Base-by-base conservation (phyloP, 1,139 yeast species). In the Geotrichum klebahnii region DNA sequence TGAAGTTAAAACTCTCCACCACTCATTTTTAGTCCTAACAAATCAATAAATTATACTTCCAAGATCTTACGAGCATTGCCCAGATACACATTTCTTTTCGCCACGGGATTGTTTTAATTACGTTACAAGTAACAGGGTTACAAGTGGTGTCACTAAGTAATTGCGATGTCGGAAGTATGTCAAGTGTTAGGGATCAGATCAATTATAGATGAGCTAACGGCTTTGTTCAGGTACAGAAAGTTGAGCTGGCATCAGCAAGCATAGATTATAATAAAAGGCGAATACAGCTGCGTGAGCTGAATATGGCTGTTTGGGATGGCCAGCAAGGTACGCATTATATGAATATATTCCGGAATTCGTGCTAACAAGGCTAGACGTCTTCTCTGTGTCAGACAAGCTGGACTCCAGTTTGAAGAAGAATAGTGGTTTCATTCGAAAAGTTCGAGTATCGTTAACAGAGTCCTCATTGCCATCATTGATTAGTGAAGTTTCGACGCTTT, bases 341-440 rank as follows among this genome's bases (percentile, higher is more conserved):
- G 12, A 17, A 16, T n/a, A 24, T 32, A n/a, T n/a, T 35, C 4
- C 20, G 17, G 29, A 9, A 12, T 19, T n/a, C 22, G 12, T 28
- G 19, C 17, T 26, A 20, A 31, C 32, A 12, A 28, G 3, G 5
- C 16, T 32, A 60, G 63, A 58, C 43, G 54, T 59, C n/a, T 59
- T 57, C 33, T 53, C 56, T 10, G 57, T 68, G 0, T 62, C 72
- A 1, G 55, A 63, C 14, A 74, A 76, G 43, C 70, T 83, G 14
- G 97, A 90, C 62, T 73, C 95, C 0, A 82, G 92, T 47, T 70
- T 90, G 55, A 90, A 89, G 72, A 86, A 84, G 64, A 88, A 90
- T 63, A 82, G 89, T 3, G 84, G 89, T 0, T 86, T 88, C 59
- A 82, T 88, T 52, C 84, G 83, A 62, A 84, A 84, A 60, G 67